Evolutionary conservation across 345 rosid genomes (phyloP).

Genomic region (Citrus hindsii): DNA sequence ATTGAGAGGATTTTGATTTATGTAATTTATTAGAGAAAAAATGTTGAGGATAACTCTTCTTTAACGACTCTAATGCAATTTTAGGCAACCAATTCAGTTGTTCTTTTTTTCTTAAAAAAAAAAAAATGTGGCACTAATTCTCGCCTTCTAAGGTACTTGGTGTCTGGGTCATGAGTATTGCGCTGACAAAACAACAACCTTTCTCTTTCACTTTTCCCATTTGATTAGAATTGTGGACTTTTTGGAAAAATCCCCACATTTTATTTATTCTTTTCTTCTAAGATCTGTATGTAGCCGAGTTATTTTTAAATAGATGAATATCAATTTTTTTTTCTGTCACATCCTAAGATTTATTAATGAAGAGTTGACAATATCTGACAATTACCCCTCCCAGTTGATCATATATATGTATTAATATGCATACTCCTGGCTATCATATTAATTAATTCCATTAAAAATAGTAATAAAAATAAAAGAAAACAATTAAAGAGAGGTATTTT

Average conservation of each 20-base stretch:
- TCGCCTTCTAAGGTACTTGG: background rate
- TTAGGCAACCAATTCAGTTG: background rate
- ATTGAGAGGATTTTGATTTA: background rate
- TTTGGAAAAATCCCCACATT: background rate
- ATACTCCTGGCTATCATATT: background rate
- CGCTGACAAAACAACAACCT: background rate
- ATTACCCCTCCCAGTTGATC: background rate
- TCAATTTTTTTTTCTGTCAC: background rate
- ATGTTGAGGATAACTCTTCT: no score
- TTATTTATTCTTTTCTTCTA: background rate
- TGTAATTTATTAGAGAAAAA: background rate
- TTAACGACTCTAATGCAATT: background rate
- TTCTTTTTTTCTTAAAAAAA: background rate
- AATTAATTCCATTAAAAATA: background rate
- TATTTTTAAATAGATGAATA: background rate
- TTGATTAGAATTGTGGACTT: background rate
- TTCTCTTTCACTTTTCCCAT: background rate
- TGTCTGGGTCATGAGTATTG: background rate
- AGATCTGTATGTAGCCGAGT: background rate
- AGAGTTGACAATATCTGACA: conserved; percentile 2
- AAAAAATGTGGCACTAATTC: background rate
- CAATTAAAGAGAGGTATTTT: background rate
- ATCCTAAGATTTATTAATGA: background rate
- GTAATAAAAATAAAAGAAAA: background rate
- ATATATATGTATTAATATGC: background rate